These are phyloP conservation scores for Trifolium fragiferum DNA, from an alignment of 306 rosid genomes.

Conservation along the genomic window DNA sequence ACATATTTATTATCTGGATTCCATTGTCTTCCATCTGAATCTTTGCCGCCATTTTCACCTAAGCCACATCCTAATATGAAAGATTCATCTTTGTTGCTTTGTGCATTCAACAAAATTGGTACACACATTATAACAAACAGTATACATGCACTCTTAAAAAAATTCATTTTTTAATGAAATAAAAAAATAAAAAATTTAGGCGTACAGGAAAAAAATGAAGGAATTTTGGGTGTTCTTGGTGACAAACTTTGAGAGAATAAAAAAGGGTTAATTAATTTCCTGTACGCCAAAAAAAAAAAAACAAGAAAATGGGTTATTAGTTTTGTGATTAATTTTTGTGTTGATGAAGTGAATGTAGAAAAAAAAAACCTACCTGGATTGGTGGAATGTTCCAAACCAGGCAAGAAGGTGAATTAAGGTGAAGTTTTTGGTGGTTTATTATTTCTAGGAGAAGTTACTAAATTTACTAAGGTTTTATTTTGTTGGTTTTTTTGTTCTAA, in stretches of 20 bases:
- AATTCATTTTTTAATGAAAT: background rate
- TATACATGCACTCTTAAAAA: background rate
- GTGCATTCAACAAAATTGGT: slow-evolving; percentile 28
- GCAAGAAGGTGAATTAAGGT: slow-evolving; percentile 22
- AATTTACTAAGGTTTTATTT: background rate
- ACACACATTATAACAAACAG: background rate
- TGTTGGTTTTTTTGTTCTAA: background rate
- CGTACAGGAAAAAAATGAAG: slow-evolving; percentile 49
- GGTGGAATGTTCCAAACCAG: slow-evolving; percentile 49
- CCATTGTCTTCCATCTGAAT: slow-evolving; percentile 58
- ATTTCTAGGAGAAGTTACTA: background rate
- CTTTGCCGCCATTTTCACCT: slow-evolving; percentile 47
- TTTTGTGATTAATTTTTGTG: slow-evolving; percentile 1
- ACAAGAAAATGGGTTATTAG: background rate
- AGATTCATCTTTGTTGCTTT: background rate
- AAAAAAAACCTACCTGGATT: slow-evolving; percentile 41
- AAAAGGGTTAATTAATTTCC: background rate
- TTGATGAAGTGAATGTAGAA: background rate
- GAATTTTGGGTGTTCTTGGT: background rate
- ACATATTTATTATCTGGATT: slow-evolving; percentile 43
- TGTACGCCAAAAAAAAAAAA: slow-evolving; percentile 36
- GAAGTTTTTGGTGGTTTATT: background rate
- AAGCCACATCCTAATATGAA: slow-evolving; percentile 49
- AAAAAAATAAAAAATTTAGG: background rate
- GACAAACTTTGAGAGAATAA: background rate